Evolutionary conservation across 2,329 filamentous ascomycete genomes (phyloP).

Genomic region (Fusarium papillatum): DNA sequence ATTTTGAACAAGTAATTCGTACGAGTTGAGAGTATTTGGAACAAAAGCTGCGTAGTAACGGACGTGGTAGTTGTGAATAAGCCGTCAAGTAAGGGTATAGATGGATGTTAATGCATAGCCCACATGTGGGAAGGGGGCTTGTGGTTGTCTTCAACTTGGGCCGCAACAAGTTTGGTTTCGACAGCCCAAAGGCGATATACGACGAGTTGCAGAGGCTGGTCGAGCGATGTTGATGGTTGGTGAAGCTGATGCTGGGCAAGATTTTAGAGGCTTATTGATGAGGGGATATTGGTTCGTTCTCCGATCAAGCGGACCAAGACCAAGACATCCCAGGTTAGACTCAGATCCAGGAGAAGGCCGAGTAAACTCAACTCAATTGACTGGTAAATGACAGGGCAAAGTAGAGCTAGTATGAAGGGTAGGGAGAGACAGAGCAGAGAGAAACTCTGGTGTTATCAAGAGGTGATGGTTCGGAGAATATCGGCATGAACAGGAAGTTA

Average conservation of each 20-base stretch:
- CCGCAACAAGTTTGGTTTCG: background rate
- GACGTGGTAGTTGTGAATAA: constrained; percentile 5
- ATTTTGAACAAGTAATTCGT: constrained; percentile 32
- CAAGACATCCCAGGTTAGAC: constrained; percentile 29
- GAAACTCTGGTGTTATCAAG: background rate
- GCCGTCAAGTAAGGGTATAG: background rate
- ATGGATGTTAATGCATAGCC: constrained; percentile 11
- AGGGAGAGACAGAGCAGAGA: background rate
- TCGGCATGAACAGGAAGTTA: constrained; percentile 9
- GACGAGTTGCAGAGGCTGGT: constrained; percentile 1
- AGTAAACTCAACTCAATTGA: constrained; percentile 13
- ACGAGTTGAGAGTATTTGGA: background rate
- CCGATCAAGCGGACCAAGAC: constrained; percentile 28
- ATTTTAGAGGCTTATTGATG: constrained; percentile 23
- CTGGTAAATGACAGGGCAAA: constrained; percentile 1
- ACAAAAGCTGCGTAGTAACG: background rate
- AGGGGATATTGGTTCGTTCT: constrained; percentile 30
- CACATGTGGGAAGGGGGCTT: background rate
- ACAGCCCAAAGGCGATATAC: background rate
- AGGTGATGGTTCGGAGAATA: constrained; percentile 11
- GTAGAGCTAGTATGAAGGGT: background rate
- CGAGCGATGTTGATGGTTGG: background rate
- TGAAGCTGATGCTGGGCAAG: constrained; percentile 15
- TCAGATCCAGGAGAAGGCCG: constrained; percentile 18
- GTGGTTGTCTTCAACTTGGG: background rate